Base-by-base conservation (phyloP, 1,139 yeast genomes). In the Schwanniomyces etchellsii region DNA sequence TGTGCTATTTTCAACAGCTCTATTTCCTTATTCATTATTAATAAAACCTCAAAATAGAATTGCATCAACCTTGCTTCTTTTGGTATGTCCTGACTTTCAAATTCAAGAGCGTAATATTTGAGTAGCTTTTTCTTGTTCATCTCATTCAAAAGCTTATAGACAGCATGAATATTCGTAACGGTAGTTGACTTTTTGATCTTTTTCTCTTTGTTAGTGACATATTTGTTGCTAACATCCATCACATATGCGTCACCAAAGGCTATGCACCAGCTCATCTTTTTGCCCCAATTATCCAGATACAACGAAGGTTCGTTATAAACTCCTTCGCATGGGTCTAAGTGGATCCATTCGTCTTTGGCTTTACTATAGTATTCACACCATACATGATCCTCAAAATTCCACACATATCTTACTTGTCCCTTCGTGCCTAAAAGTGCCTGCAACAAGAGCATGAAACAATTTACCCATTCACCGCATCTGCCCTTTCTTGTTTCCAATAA, bases 401-500 rank as follows among this genome's bases (percentile, higher is more conserved):
- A 84, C 2, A 88, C 65, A 48, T 81, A 88, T 33, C 98, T 57
- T 1, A 70, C 65, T 23, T 73, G 62, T 5, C 77, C 57, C 1
- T 82, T 86, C 5, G 51, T 38, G 5, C 61, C 65, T 28, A 66
- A 37, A 23, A 88, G 56, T 0, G 95, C 77, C 25, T 77, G 67
- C 35, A 89, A 58, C 3, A 88, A 57, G 26, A 86, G 60, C 32
- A 84, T 69, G 48, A 89, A 88, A 40, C 93, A 74, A 45, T 84
- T 83, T 34, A 89, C 93, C 95, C 95, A 89, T 52, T 89, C 98
- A 2, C 98, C 98, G 57, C 98, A 89, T 28, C 98, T 63, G 0
- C 97, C 97, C 20, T 53, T 50, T 24, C 86, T 60, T 0, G 81
- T 74, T 16, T 69, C 59, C 12, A 88, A 52, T 21, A 91, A 57